phyloP scores from a whole-genome alignment of 305 asterid genomes.

The Rubia peregrina region DNA sequence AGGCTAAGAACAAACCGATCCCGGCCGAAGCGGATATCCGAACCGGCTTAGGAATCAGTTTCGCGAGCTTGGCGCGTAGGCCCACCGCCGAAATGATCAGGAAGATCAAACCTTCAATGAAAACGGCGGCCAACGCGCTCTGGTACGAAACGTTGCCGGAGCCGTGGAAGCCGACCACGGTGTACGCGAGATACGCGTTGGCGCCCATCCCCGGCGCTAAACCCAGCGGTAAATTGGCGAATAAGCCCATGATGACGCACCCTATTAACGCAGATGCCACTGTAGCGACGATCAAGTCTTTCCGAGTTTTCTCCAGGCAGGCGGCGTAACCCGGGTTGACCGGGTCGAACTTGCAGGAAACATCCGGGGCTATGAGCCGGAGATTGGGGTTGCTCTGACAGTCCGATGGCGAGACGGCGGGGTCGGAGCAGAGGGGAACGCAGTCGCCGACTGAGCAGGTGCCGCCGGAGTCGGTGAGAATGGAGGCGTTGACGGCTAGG shows the following conservation, averaged over 20 bases:
- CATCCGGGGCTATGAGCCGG: constrained; percentile 41
- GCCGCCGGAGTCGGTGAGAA: constrained; percentile 86
- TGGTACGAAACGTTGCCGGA: constrained; percentile 68
- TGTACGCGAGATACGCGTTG: constrained; percentile 86
- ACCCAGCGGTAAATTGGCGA: constrained; percentile 74
- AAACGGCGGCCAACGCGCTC: constrained; percentile 76
- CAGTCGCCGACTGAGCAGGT: constrained; percentile 89
- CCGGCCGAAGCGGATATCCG: constrained; percentile 85
- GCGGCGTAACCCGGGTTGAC: constrained; percentile 85
- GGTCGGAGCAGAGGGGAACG: constrained; percentile 59
- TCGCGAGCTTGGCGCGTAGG: constrained; percentile 68
- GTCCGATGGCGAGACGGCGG: constrained; percentile 32
- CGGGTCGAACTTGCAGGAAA: constrained; percentile 72
- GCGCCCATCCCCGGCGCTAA: constrained; percentile 98
- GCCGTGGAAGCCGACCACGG: constrained; percentile 93
- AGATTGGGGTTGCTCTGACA: constrained; percentile 36
- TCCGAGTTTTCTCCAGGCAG: constrained; percentile 57
- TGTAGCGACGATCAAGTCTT: constrained; percentile 84
- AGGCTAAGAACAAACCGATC: constrained; percentile 77
- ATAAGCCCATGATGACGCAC: constrained; percentile 70
- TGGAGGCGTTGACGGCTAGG: constrained; percentile 94
- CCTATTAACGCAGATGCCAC: constrained; percentile 78
- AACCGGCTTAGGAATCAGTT: constrained; percentile 73
- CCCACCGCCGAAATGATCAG: constrained; percentile 68
- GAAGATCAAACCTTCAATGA: constrained; percentile 77